Evolutionary conservation across 768 basidiomycete genomes (phyloP), one percentile per base, ranked within the genome.

Genomic region (Termitomyces sp.): DNA sequence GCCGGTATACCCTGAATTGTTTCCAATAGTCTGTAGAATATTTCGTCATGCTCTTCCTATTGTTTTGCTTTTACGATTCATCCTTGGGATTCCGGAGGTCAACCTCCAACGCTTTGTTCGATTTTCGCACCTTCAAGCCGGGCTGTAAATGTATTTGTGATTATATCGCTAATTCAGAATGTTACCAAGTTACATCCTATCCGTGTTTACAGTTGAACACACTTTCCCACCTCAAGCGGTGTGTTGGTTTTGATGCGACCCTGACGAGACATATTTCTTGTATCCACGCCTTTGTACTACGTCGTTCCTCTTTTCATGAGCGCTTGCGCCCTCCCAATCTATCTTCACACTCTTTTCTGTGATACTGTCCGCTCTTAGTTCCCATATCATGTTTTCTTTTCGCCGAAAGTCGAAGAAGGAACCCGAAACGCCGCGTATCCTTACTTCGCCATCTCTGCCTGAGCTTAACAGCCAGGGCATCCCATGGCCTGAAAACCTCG

Each of bases 401-500:
- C 86, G 89, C 61, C 84, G 88, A 66, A 89, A 85, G 71, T 77
- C 82, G 59, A 84, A 78, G 76, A 77, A 80, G 73, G 73, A 70
- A 65, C 75, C 80, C 65, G 72, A 78, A 44, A 63, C 73, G 1
- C 73, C 78, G 37, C 73, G 75, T 61, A 78, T 93, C 54, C 86
- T 84, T 66, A 78, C 85, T n/a, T 90, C 89, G 42, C 88, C 90
- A 8, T 93, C 91, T 52, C 81, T 93, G 39, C 92, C 92, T 58
- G 85, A 91, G 67, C 81, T 93, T 64, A 79, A 76, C 54, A 80
- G 86, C 46, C 87, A 85, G 66, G 89, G 86, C 37, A 88, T 91
- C 41, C 87, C 87, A 58, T 94, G 92, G 92, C 92, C 92, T 24
- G 88, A 87, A 73, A 81, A 87, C 72, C 81, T 94, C 37, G 85